Conservation (phyloP, 768 basidiomycete species). For the Terana coerulea region DNA sequence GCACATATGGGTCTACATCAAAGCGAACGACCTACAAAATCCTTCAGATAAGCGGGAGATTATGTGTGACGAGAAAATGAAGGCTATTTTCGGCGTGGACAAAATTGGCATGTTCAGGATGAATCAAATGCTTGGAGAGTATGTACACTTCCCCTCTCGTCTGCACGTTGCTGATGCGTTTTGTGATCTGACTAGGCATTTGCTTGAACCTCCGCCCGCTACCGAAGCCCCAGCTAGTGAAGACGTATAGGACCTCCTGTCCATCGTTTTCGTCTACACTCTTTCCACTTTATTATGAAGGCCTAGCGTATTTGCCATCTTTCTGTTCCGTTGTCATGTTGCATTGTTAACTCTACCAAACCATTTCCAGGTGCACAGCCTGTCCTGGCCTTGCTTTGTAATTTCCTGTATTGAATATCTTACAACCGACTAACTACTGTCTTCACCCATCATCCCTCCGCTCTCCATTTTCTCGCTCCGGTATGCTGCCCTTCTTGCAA, state of each 20-base stretch:
- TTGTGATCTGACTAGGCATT: conserved; percentile 17
- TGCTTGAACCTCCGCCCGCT: conserved; percentile 13
- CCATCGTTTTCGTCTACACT: no score
- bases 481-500: no score
- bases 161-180: no score
- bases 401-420: conserved; percentile 6
- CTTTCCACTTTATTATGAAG: no score
- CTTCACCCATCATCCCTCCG: not conserved
- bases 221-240: not conserved
- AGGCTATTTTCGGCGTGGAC: conserved; percentile 73
- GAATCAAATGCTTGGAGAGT: conserved; percentile 89
- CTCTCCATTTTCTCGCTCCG: no score
- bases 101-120: conserved; percentile 92
- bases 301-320: no score
- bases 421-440: conserved; percentile 3
- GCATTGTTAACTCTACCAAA: conserved; percentile 5
- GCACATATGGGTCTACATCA: conserved; percentile 87
- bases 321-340: not conserved
- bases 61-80: conserved; percentile 70
- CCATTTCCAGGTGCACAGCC: conserved; percentile 4
- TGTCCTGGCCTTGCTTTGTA: not conserved
- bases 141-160: conserved; percentile 19
- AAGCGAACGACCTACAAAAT: conserved; percentile 77
- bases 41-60: conserved; percentile 82
- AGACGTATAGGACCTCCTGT: not conserved